Evolutionary conservation across 768 basidiomycete genomes (phyloP).

Genomic region (Tricholoma matsutake): DNA sequence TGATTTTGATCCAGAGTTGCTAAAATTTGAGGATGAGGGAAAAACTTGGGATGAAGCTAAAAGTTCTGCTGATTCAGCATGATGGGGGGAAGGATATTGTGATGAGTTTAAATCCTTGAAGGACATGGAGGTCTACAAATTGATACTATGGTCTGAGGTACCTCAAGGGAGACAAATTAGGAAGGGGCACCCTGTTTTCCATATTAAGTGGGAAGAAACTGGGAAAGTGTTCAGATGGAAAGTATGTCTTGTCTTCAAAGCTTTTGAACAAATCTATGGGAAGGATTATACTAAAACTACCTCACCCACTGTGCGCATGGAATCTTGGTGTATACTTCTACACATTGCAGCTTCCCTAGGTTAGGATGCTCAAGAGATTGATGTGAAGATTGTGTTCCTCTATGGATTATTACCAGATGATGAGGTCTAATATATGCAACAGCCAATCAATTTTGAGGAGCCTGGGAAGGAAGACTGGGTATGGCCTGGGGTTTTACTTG

Average conservation of each 20-base stretch:
- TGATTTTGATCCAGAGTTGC: conserved; percentile 4
- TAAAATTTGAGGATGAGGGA: conserved; percentile 7
- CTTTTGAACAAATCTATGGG: conserved; percentile 38
- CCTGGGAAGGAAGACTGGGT: no score
- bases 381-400: no score
- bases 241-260: conserved; percentile 35
- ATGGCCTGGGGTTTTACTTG: no score
- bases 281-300: conserved; percentile 18
- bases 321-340: no score
- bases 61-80: conserved; percentile 17
- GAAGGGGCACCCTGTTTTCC: conserved; percentile 15
- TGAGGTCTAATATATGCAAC: no score
- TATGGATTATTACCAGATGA: no score
- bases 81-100: conserved; percentile 15
- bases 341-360: no score
- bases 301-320: no score
- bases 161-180: conserved; percentile 23
- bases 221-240: conserved; percentile 28
- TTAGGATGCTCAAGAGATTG: no score
- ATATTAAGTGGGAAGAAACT: conserved; percentile 26
- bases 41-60: conserved; percentile 21
- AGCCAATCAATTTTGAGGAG: no score
- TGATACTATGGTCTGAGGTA: conserved; percentile 19
- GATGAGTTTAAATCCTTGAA: conserved; percentile 26
- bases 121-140: conserved; percentile 27